Percentiles rank a stretch among this genome's conserved stretches.
Conservation (phyloP, 73 alveolate species). For the Paramecium caudatum region DNA sequence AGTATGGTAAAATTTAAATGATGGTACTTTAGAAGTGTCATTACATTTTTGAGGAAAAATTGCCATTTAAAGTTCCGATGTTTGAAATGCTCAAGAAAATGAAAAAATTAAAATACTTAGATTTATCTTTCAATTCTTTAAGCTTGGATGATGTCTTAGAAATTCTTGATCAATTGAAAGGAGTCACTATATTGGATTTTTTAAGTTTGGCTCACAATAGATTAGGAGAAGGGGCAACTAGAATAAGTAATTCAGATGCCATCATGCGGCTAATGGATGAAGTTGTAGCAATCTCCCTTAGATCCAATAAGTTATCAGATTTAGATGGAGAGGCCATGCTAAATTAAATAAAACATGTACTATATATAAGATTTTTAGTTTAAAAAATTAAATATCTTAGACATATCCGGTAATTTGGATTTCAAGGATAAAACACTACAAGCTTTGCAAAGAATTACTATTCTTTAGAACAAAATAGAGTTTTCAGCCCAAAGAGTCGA, state of each 20-base stretch:
- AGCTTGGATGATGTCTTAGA: background rate
- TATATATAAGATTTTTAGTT: background rate
- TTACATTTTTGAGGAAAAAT: slow-evolving; percentile 22
- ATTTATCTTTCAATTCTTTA: slow-evolving; percentile 21
- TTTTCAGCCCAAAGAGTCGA: slow-evolving; percentile 20
- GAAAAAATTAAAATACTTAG: slow-evolving; percentile 28
- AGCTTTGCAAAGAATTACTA: slow-evolving; percentile 40
- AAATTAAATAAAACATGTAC: slow-evolving; percentile 38
- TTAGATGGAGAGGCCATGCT: slow-evolving; percentile 56
- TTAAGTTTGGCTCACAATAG: slow-evolving; percentile 61
- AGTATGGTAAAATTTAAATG: background rate
- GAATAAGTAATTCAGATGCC: background rate
- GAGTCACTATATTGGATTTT: slow-evolving; percentile 34
- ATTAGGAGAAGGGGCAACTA: background rate
- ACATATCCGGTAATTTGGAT: slow-evolving; percentile 39
- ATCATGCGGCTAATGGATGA: slow-evolving; percentile 17
- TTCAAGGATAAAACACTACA: background rate
- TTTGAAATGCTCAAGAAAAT: background rate
- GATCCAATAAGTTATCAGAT: slow-evolving; percentile 58
- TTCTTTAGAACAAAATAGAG: background rate
- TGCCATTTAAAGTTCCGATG: background rate
- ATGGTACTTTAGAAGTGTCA: background rate
- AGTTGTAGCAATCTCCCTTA: slow-evolving; percentile 31
- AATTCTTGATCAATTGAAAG: slow-evolving; percentile 12
- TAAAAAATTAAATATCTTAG: slow-evolving; percentile 56